A percentile compares a stretch with the other conserved stretches of the same genome.
Conservation (phyloP, 2,329 filamentous ascomycete genomes). For the Diaporthe citri region DNA sequence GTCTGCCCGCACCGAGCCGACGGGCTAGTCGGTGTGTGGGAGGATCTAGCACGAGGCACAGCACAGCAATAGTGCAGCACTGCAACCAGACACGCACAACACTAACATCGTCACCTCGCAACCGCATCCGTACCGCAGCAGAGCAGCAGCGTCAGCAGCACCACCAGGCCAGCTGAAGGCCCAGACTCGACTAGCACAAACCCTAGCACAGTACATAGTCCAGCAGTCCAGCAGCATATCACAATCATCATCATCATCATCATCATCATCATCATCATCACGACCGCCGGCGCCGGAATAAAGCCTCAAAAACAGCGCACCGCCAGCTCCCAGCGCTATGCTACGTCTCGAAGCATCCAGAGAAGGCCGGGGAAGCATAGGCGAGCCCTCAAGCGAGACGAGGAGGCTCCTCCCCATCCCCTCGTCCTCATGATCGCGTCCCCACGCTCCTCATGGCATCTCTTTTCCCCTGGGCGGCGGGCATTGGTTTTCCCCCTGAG, state of each 20-base stretch:
- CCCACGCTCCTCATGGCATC: not conserved
- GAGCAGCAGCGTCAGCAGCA: not conserved
- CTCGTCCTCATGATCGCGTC: constrained; percentile 13
- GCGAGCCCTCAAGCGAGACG: constrained; percentile 29
- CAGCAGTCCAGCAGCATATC: not conserved
- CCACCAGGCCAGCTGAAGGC: constrained; percentile 11
- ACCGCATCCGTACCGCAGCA: not conserved
- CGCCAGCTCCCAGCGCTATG: constrained; percentile 4
- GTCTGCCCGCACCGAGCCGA: constrained; percentile 34
- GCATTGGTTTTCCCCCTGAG: constrained; percentile 5
- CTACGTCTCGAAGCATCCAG: constrained; percentile 8
- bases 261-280: not conserved
- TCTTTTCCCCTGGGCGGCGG: not conserved
- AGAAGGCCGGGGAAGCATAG: constrained; percentile 17
- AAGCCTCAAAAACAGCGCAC: constrained; percentile 14
- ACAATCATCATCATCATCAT: not conserved
- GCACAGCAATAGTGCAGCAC: constrained; percentile 20
- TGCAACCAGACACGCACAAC: not conserved
- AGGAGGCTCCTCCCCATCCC: constrained; percentile 12
- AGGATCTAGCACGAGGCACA: constrained; percentile 22
- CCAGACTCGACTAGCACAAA: constrained; percentile 2
- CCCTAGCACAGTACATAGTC: not conserved
- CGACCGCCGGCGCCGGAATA: constrained; percentile 10
- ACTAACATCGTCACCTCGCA: not conserved
- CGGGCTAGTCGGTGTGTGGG: constrained; percentile 36